phyloP scores from a whole-genome alignment of 805 yeast species.

The Saccharomyces eubayanus region DNA sequence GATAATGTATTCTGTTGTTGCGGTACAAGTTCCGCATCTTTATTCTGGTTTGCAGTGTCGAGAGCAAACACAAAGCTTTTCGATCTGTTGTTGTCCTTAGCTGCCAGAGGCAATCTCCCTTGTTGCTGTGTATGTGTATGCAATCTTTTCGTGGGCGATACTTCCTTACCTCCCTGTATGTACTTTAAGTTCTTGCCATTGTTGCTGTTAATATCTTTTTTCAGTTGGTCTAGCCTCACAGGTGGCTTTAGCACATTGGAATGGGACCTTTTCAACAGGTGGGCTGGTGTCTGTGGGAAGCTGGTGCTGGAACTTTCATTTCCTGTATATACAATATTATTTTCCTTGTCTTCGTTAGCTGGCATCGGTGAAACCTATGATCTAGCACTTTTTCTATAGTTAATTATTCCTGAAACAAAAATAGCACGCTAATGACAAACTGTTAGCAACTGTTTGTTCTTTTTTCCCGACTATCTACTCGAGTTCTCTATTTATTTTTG shows the following conservation, averaged over 20 bases:
- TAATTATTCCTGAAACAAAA: neutral
- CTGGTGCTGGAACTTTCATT: slow-evolving; percentile 2
- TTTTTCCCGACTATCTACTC: neutral
- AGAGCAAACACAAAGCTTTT: slow-evolving; percentile 6
- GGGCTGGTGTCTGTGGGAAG: slow-evolving; percentile 21
- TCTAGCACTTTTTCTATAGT: neutral
- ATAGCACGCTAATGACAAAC: neutral
- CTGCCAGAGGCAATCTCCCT: slow-evolving; percentile 24
- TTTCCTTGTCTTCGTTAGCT: slow-evolving; percentile 8
- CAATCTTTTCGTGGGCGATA: slow-evolving; percentile 7
- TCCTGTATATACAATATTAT: slow-evolving; percentile 5
- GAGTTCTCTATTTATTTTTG: neutral
- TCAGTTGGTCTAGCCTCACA: slow-evolving; percentile 1
- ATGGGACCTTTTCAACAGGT: slow-evolving; percentile 18
- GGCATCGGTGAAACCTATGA: neutral
- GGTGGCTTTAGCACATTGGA: slow-evolving; percentile 13
- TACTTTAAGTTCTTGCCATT: neutral
- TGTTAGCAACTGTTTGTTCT: neutral
- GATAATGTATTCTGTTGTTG: neutral
- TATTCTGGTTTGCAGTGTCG: neutral
- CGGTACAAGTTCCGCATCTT: neutral
- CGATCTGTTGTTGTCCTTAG: slow-evolving; percentile 26
- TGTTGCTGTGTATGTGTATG: slow-evolving; percentile 1
- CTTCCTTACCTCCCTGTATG: slow-evolving; percentile 4
- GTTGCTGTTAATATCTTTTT: neutral